Evolutionary conservation across 352 stramenopile genomes (phyloP).

Genomic region (Pythium phragmitis): DNA sequence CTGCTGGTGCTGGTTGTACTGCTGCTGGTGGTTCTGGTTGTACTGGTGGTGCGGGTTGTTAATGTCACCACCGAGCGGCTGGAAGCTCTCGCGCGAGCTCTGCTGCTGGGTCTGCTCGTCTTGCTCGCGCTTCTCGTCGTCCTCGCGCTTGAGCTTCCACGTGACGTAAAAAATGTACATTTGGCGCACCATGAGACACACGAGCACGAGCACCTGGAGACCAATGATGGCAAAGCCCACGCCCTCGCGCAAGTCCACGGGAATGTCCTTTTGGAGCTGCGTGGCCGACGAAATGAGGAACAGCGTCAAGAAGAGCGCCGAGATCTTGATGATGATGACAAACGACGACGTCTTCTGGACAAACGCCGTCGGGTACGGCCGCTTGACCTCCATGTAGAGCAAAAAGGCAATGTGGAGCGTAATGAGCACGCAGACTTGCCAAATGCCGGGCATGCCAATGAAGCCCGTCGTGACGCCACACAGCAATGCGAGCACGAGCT

Average conservation of each 20-base stretch:
- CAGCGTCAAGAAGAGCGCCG: conserved; percentile 75
- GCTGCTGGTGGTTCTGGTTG: conserved; percentile 17
- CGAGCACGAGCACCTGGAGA: conserved; percentile 75
- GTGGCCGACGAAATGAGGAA: conserved; percentile 78
- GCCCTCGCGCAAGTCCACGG: conserved; percentile 67
- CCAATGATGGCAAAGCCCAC: conserved; percentile 82
- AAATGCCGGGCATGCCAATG: conserved; percentile 71
- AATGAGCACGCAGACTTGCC: conserved; percentile 76
- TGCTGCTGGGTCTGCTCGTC: conserved; percentile 1
- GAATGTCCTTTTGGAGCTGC: conserved; percentile 63
- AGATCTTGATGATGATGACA: conserved; percentile 91
- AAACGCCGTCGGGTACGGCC: conserved; percentile 78
- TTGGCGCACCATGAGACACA: conserved; percentile 81
- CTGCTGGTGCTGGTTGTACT: conserved; percentile 10
- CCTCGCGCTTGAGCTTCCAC: conserved; percentile 64
- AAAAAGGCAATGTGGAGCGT: conserved; percentile 78
- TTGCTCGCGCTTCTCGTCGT: conserved; percentile 27
- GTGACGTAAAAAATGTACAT: conserved; percentile 88
- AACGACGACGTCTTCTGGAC: conserved; percentile 86
- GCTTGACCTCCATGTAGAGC: conserved; percentile 81
- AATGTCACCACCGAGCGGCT: conserved; percentile 24
- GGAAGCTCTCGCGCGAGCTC: conserved; percentile 13
- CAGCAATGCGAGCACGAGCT: conserved; percentile 73
- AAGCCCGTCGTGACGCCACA: conserved; percentile 81
- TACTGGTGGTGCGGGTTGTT: conserved; percentile 9